A percentile compares a stretch with the other conserved stretches of the same genome.
Conservation (phyloP, 2,329 filamentous ascomycete genomes). For the Beauveria asiatica region DNA sequence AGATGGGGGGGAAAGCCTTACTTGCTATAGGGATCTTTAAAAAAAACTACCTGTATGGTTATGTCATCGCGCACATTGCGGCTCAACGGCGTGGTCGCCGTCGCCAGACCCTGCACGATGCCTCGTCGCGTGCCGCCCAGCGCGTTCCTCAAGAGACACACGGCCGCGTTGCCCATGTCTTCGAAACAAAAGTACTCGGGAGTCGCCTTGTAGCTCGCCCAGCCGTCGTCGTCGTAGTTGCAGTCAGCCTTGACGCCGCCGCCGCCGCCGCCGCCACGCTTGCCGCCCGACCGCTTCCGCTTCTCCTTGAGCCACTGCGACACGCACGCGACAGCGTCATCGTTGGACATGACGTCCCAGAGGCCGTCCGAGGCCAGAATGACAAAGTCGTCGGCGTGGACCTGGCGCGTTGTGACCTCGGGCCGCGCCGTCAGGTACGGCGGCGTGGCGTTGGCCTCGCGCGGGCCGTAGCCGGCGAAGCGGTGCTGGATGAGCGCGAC, state of each 20-base stretch:
- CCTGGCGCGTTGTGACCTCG: conserved; percentile 47
- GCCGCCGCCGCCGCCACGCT: conserved; percentile 14
- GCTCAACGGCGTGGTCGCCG: conserved; percentile 61
- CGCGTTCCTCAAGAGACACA: conserved; percentile 72
- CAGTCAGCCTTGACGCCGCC: conserved; percentile 12
- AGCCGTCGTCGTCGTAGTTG: conserved; percentile 16
- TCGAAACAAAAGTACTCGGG: conserved; percentile 60
- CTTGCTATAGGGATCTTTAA: conserved; percentile 16
- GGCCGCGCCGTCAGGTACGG: conserved; percentile 63
- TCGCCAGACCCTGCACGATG: conserved; percentile 64
- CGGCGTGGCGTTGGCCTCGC: conserved; percentile 41
- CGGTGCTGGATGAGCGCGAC: conserved; percentile 27
- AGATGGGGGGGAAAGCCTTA: neutral
- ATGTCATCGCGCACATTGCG: conserved; percentile 62
- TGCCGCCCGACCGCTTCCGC: neutral
- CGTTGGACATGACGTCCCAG: conserved; percentile 52
- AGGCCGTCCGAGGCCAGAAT: conserved; percentile 61
- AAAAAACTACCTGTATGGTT: conserved; percentile 76
- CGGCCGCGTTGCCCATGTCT: conserved; percentile 67
- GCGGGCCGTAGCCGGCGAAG: conserved; percentile 38
- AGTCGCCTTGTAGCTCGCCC: conserved; percentile 18
- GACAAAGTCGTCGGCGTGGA: conserved; percentile 46
- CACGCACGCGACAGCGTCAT: conserved; percentile 50
- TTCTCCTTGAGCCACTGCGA: conserved; percentile 39
- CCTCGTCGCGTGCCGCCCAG: conserved; percentile 68